A percentile compares a stretch with the other conserved stretches of the same genome.
phyloP scores from a whole-genome alignment of 1,139 yeast species.

The Zygosaccharomyces sapae region DNA sequence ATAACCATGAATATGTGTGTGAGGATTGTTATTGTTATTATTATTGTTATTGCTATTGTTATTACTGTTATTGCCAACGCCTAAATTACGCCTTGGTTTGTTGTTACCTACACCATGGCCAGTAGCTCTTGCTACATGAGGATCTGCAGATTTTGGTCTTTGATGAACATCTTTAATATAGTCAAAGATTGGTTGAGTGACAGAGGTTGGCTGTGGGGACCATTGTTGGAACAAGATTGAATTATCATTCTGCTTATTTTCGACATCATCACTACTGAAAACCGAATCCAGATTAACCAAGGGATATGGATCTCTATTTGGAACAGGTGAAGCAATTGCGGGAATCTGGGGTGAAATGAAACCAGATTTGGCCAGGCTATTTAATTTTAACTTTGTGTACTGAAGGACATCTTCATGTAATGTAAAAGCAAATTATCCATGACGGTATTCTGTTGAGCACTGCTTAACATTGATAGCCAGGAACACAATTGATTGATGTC shows the following conservation, averaged over 20 bases:
- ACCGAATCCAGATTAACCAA: conserved; percentile 22
- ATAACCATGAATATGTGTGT: conserved; percentile 10
- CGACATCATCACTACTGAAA: conserved; percentile 10
- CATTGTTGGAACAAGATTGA: conserved; percentile 25
- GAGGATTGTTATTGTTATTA: conserved; percentile 5
- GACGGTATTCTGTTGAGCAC: conserved; percentile 55
- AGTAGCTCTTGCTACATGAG: conserved; percentile 25
- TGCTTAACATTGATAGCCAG: conserved; percentile 57
- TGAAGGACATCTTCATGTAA: conserved; percentile 48
- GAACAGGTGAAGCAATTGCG: conserved; percentile 27
- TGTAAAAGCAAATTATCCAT: conserved; percentile 54
- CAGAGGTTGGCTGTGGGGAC: conserved; percentile 32
- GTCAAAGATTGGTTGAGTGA: conserved; percentile 26
- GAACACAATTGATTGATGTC: conserved; percentile 51
- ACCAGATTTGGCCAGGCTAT: conserved; percentile 27
- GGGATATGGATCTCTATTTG: conserved; percentile 22
- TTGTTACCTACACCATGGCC: conserved; percentile 6
- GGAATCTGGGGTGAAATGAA: conserved; percentile 23
- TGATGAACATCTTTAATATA: conserved; percentile 26
- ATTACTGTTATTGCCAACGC: neutral
- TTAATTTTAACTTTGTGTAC: conserved; percentile 42
- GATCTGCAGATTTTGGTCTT: conserved; percentile 45
- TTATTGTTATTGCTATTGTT: conserved; percentile 7
- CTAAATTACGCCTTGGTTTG: conserved; percentile 3
- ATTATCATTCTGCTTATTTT: conserved; percentile 10